Conservation (phyloP, 23 red algal species). For the Chondrus crispus region DNA sequence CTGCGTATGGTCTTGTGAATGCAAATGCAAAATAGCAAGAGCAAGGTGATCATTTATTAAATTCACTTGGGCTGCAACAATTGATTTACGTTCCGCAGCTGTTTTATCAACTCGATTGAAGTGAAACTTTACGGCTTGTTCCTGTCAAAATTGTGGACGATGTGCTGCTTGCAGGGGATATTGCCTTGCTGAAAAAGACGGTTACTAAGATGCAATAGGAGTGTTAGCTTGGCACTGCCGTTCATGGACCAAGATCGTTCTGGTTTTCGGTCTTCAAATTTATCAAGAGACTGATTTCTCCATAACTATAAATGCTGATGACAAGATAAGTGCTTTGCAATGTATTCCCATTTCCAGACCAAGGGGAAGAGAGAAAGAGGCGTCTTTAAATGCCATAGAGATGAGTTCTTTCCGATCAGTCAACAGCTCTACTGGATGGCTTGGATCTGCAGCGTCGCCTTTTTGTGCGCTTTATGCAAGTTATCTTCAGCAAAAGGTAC, state of each 20-base stretch:
- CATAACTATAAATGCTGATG: background rate
- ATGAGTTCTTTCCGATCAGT: background rate
- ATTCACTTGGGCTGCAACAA: background rate
- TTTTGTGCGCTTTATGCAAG: background rate
- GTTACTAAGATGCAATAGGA: background rate
- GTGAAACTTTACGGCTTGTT: background rate
- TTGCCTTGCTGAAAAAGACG: background rate
- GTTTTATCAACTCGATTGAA: background rate
- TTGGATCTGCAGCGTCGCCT: background rate
- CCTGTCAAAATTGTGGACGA: conserved; percentile 29
- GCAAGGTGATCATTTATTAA: background rate
- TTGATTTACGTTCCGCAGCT: background rate
- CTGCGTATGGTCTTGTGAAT: conserved; percentile 7
- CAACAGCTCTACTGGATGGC: background rate
- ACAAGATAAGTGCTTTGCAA: background rate
- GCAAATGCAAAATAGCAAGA: background rate
- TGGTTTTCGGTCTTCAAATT: background rate
- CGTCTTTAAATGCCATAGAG: background rate
- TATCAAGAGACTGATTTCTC: background rate
- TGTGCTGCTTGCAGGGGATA: background rate
- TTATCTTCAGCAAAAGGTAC: background rate
- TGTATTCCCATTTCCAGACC: background rate
- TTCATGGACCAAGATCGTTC: background rate
- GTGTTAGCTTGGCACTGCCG: background rate
- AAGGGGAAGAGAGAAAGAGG: background rate